Evolutionary conservation across 2,329 filamentous ascomycete species (phyloP).

Genomic region (Colletotrichum sp.): DNA sequence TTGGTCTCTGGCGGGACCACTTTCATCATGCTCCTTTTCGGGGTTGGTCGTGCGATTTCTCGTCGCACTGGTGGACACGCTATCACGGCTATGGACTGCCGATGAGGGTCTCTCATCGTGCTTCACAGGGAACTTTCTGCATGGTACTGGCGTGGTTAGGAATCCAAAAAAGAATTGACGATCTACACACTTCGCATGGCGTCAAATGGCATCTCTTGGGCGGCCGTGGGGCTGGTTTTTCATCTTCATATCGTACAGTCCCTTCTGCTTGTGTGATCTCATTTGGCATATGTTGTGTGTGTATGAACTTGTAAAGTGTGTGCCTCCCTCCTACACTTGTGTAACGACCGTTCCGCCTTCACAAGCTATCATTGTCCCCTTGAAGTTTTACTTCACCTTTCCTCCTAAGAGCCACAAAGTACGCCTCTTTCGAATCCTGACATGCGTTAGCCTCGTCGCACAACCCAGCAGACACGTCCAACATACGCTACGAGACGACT

Average conservation of each 20-base stretch:
- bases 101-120: conserved; percentile 4
- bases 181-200: conserved; percentile 12
- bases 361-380: neutral
- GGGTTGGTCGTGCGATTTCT: conserved; percentile 6
- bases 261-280: neutral
- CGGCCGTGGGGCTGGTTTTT: neutral
- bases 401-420: conserved; percentile 80
- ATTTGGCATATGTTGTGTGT: neutral
- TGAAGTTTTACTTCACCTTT: conserved; percentile 49
- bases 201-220: conserved; percentile 16
- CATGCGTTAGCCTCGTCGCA: neutral
- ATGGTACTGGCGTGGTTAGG: conserved; percentile 54
- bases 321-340: no score
- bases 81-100: conserved; percentile 1
- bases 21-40: neutral
- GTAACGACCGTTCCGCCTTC: neutral
- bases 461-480: neutral
- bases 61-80: conserved; percentile 3
- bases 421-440: conserved; percentile 84
- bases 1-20: neutral
- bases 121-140: conserved; percentile 40
- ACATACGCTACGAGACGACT: conserved; percentile 84
- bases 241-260: neutral
- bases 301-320: neutral
- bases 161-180: conserved; percentile 32